Evolutionary conservation across 2,329 filamentous ascomycete species (phyloP).

Genomic region (Ceratocystis huliohia): DNA sequence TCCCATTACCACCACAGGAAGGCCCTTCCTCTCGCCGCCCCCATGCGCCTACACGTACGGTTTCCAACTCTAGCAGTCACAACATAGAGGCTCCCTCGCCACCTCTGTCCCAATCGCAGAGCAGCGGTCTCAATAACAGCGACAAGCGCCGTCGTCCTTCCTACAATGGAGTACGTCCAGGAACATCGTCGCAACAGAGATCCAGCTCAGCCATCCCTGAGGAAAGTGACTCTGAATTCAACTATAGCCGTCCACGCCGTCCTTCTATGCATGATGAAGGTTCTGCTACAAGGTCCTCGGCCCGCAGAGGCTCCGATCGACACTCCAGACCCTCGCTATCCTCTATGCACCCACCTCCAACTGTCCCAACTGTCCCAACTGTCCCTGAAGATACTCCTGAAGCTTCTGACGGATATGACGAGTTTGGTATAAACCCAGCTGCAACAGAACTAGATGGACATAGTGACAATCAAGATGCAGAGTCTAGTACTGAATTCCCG

Average conservation of each 20-base stretch:
- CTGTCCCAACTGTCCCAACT: conserved; percentile 1
- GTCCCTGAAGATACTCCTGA: conserved; percentile 3
- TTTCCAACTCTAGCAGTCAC: conserved; percentile 10
- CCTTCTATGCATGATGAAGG: conserved; percentile 6
- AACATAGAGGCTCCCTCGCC: not conserved
- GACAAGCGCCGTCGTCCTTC: conserved; percentile 16
- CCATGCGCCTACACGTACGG: conserved; percentile 7
- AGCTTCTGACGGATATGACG: conserved; percentile 6
- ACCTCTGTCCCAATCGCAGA: conserved; percentile 5
- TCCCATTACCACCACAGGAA: not conserved
- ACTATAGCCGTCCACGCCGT: not conserved
- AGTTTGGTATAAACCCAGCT: not conserved
- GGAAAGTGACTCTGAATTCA: conserved; percentile 6
- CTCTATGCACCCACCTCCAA: not conserved
- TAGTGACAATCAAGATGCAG: not conserved
- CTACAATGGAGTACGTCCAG: conserved; percentile 9
- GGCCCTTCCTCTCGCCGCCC: conserved; percentile 6
- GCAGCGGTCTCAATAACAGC: not conserved
- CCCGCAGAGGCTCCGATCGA: not conserved
- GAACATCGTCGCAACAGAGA: conserved; percentile 11
- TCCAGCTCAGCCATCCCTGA: conserved; percentile 12
- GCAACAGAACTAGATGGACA: conserved; percentile 12
- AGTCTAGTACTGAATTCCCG: conserved; percentile 7
- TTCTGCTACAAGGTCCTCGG: not conserved
- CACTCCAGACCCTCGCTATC: not conserved